Percentiles rank a stretch among this genome's conserved stretches.
Evolutionary conservation across 2,329 filamentous ascomycete species (phyloP).

Genomic region (Myriosclerotinia duriaeana): DNA sequence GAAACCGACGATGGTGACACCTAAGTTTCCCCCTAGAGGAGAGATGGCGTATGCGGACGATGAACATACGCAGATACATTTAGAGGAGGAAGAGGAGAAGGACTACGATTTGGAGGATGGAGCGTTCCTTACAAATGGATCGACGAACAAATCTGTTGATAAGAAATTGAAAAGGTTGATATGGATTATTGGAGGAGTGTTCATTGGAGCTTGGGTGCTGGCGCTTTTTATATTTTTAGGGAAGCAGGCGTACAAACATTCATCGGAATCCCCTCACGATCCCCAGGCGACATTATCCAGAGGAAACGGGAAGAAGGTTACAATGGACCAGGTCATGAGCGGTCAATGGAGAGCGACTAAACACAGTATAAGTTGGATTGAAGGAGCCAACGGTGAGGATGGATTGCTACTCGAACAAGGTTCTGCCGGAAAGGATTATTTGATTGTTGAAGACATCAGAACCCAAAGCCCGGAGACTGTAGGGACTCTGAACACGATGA

Average conservation of each 20-base stretch:
- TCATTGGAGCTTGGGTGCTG: slow-evolving; percentile 66
- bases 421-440: slow-evolving; percentile 61
- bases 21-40: slow-evolving; percentile 35
- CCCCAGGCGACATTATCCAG: slow-evolving; percentile 61
- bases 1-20: slow-evolving; percentile 36
- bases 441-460: slow-evolving; percentile 85
- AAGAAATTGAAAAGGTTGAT: slow-evolving; percentile 57
- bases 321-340: slow-evolving; percentile 66
- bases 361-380: slow-evolving; percentile 74
- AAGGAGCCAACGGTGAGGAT: slow-evolving; percentile 73
- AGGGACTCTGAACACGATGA: slow-evolving; percentile 54
- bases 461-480: slow-evolving; percentile 48
- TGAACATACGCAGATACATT: slow-evolving; percentile 27
- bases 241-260: slow-evolving; percentile 63
- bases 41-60: slow-evolving; percentile 37
- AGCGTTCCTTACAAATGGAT: slow-evolving; percentile 41
- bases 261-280: slow-evolving; percentile 64
- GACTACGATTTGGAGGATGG: slow-evolving; percentile 51
- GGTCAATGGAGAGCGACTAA: slow-evolving; percentile 64
- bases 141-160: slow-evolving; percentile 56
- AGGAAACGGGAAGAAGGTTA: slow-evolving; percentile 70
- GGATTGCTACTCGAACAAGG: slow-evolving; percentile 78
- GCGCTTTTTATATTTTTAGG: slow-evolving; percentile 67
- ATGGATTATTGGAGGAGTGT: slow-evolving; percentile 59
- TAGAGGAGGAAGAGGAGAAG: slow-evolving; percentile 39